Evolutionary conservation across 371 early-diverging fungal genomes (phyloP).

Genomic region (Basidiobolus heterosporus): DNA sequence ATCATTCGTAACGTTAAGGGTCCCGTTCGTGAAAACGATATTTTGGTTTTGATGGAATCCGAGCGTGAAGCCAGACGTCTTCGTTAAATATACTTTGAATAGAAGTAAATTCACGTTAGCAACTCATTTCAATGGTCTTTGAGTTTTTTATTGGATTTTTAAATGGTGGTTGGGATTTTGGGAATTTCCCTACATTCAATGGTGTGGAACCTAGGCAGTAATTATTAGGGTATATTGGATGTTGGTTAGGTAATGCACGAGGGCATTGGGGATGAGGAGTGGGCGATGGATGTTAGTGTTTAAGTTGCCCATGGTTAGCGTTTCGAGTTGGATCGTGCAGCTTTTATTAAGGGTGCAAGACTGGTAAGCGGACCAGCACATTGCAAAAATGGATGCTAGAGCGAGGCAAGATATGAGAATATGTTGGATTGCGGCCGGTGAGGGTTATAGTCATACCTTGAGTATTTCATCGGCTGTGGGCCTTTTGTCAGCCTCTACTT

Average conservation of each 20-base stretch:
- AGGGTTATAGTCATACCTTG: conserved; percentile 8
- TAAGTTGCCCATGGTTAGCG: no score
- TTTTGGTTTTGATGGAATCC: conserved; percentile 91
- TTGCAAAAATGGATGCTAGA: conserved; percentile 71
- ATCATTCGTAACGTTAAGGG: conserved; percentile 99
- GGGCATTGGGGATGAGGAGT: no score
- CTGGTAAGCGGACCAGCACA: conserved; percentile 71
- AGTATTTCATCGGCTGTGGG: conserved; percentile 68
- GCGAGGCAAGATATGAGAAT: neutral
- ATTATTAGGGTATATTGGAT: no score
- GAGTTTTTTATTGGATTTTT: no score
- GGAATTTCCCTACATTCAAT: no score
- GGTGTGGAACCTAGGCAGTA: no score
- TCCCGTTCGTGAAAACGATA: conserved; percentile 92
- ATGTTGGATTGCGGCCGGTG: neutral
- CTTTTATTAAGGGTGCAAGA: conserved; percentile 78
- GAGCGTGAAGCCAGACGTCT: conserved; percentile 98
- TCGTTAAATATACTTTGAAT: conserved; percentile 62
- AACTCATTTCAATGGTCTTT: no score
- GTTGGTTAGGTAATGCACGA: no score
- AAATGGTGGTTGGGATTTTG: no score
- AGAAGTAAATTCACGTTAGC: no score
- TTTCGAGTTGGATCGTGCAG: conserved; percentile 28
- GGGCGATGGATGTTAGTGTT: no score
- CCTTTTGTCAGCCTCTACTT: conserved; percentile 72